These are phyloP conservation scores for Leptographium galeiforme DNA, from an alignment of 2,329 filamentous ascomycete species.

Conservation along the genomic window DNA sequence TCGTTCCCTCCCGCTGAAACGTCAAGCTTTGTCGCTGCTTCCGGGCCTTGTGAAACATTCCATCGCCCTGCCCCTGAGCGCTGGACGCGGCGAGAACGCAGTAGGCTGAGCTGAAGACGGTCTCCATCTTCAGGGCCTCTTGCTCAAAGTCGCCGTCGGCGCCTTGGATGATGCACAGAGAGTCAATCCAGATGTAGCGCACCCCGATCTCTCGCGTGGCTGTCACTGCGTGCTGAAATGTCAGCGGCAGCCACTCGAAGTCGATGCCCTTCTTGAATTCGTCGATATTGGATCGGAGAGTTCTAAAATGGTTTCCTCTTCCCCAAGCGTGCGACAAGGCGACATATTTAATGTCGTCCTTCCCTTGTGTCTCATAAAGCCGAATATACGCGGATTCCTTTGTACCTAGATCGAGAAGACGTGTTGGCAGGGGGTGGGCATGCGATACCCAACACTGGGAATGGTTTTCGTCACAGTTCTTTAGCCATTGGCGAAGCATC, in stretches of 20 bases:
- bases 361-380: background rate
- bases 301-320: conserved; percentile 7
- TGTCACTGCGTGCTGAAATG: conserved; percentile 9
- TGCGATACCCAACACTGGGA: background rate
- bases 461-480: conserved; percentile 8
- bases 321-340: conserved; percentile 17
- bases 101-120: conserved; percentile 16
- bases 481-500: conserved; percentile 9
- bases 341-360: conserved; percentile 2
- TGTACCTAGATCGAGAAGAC: conserved; percentile 12
- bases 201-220: conserved; percentile 7
- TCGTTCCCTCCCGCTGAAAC: background rate
- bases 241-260: conserved; percentile 4
- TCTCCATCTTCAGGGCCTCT: conserved; percentile 15
- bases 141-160: conserved; percentile 11
- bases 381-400: background rate
- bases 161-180: conserved; percentile 14
- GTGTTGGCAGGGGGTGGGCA: conserved; percentile 8
- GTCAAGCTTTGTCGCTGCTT: conserved; percentile 1
- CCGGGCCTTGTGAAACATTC: conserved; percentile 12
- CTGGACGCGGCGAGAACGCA: conserved; percentile 15
- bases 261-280: conserved; percentile 1
- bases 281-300: background rate
- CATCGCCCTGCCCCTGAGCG: conserved; percentile 6
- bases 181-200: conserved; percentile 15